Base-by-base conservation (phyloP, 768 basidiomycete genomes). In the Boletales sp. region DNA sequence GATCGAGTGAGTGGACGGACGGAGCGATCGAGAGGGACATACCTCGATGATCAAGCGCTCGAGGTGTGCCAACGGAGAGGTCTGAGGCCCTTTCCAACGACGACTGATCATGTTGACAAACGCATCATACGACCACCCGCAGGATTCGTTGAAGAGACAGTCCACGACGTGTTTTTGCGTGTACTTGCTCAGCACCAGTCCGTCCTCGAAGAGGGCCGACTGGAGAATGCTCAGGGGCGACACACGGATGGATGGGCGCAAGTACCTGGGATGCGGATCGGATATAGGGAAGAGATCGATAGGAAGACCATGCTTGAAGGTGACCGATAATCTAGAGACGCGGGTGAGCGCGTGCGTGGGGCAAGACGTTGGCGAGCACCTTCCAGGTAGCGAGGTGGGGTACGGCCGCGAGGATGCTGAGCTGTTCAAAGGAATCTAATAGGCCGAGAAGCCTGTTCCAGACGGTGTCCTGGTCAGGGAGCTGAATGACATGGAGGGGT, bases 221-320 rank as follows among this genome's bases (percentile, higher is more conserved):
- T 87, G 49, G 39, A 44, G 36, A 15, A 30, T 32, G 17, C 52
- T 57, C 25, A 57, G 43, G 37, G 15, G 28, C 9, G 3, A 30
- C 25, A 47, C 36, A 2, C 13, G 5, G n/a, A 45, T 8, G 34
- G 15, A 5, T 46, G 41, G 31, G 41, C 11, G 14, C 34, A 55
- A 71, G 41, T 57, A 82, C 87, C 76, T 88, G 87, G 6, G 72
- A 74, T 28, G 78, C 67, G 13, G 87, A 86, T 17, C 89, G 79
- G 12, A 84, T 60, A 57, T 84, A 89, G 0, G 87, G 75, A 6
- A 74, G 65, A 15, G 71, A 72, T 41, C 65, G 67, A 33, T 70
- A 64, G 5, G 71, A 70, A 5, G 70, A 61, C 79, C 79, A 83
- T 15, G 72, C 60, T 32, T 75, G 74, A 15, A 82, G 64, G 36